A percentile compares a stretch with the other conserved stretches of the same genome.
phyloP scores from a whole-genome alignment of 2,329 filamentous ascomycete genomes.

The Akanthomyces muscarius region DNA sequence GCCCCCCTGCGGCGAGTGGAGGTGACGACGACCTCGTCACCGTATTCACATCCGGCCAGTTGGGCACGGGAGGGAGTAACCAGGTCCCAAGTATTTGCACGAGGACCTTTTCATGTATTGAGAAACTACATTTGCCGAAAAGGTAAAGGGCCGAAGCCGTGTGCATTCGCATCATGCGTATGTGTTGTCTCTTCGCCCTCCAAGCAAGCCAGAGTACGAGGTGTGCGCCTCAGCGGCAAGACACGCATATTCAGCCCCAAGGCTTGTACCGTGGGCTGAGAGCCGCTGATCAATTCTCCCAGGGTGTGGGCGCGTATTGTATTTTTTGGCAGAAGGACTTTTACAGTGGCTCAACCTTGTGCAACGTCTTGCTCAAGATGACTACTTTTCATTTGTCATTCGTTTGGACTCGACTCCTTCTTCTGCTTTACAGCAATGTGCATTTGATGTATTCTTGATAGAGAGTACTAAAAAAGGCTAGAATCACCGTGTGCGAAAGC shows the following conservation, averaged over 20 bases:
- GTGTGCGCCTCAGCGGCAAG: constrained; percentile 2
- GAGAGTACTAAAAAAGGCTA: neutral
- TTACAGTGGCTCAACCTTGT: neutral
- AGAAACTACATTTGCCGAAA: neutral
- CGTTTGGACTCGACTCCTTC: too few species aligned
- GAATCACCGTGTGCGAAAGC: constrained; percentile 6
- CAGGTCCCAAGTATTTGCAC: too few species aligned
- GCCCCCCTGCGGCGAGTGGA: neutral
- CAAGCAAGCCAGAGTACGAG: neutral
- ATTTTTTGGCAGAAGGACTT: neutral
- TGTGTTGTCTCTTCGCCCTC: constrained; percentile 1
- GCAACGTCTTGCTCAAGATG: neutral
- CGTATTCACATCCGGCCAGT: neutral
- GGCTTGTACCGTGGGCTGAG: neutral
- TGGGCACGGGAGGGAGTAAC: neutral
- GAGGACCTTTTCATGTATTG: too few species aligned
- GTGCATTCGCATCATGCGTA: neutral
- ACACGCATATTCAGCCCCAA: neutral
- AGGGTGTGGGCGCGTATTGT: neutral
- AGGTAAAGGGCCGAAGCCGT: neutral
- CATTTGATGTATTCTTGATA: neutral
- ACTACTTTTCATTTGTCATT: neutral
- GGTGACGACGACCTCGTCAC: neutral
- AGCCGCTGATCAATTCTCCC: neutral
- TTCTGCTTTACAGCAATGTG: too few species aligned